These are phyloP conservation scores for Fusarium tupiense DNA, from an alignment of 2,329 filamentous ascomycete species.

Conservation along the genomic window DNA sequence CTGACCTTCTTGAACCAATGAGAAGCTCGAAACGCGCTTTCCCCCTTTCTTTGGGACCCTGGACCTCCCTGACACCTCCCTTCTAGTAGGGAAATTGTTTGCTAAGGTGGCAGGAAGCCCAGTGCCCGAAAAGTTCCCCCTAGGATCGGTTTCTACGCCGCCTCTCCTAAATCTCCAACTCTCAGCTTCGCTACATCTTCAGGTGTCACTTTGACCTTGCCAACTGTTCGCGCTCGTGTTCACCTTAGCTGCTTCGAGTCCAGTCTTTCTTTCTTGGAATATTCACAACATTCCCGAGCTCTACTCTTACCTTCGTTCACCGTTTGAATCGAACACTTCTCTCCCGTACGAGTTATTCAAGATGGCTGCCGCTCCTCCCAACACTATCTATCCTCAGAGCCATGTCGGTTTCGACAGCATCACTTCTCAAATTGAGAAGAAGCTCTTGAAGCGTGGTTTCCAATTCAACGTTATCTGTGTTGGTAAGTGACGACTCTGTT, in stretches of 20 bases:
- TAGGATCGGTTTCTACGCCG: conserved; percentile 44
- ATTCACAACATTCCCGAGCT: conserved; percentile 38
- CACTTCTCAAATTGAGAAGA: conserved; percentile 98
- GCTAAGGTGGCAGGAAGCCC: conserved; percentile 54
- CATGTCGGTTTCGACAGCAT: conserved; percentile 99
- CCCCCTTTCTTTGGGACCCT: conserved; percentile 56
- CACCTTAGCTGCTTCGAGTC: conserved; percentile 28
- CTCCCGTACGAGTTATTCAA: conserved; percentile 44
- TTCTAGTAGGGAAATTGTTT: conserved; percentile 59
- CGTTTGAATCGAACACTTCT: conserved; percentile 44
- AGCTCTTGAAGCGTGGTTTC: conserved; percentile 99
- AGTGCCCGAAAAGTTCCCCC: conserved; percentile 54
- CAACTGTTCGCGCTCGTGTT: conserved; percentile 35
- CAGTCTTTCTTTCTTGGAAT: conserved; percentile 45
- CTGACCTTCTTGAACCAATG: conserved; percentile 45
- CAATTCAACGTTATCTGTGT: conserved; percentile 99
- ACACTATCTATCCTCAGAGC: conserved; percentile 87
- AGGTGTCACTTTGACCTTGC: conserved; percentile 39
- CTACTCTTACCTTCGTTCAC: conserved; percentile 44
- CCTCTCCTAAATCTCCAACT: conserved; percentile 44
- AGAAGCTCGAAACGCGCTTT: conserved; percentile 48
- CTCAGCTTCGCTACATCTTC: conserved; percentile 41
- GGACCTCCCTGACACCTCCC: conserved; percentile 47
- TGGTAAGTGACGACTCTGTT: conserved; percentile 70
- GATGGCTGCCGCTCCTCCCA: conserved; percentile 72